Percentiles rank a stretch among this genome's conserved stretches.
Evolutionary conservation across 768 basidiomycete species (phyloP).

Genomic region (Boletus vermiculosoides): DNA sequence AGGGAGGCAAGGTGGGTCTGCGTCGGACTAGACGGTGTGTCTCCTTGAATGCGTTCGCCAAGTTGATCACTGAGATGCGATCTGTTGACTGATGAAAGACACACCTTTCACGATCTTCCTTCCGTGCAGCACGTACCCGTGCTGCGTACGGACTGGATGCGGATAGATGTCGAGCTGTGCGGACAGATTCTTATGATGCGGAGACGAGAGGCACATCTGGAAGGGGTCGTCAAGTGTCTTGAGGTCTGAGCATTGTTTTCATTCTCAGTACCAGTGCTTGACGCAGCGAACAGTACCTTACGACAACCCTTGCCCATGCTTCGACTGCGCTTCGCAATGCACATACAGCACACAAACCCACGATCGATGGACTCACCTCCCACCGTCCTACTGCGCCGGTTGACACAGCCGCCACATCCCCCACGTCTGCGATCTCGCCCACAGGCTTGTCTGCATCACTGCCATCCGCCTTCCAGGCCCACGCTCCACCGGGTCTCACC

Average conservation of each 20-base stretch:
- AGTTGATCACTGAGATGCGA: not conserved
- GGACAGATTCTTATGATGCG: constrained; percentile 70
- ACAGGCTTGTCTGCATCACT: not conserved
- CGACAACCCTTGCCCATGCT: constrained; percentile 49
- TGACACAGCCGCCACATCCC: not conserved
- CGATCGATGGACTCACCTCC: constrained; percentile 45
- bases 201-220: constrained; percentile 65
- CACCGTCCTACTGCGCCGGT: constrained; percentile 7
- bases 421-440: not conserved
- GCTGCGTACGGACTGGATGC: constrained; percentile 63
- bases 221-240: constrained; percentile 59
- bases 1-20: constrained; percentile 8
- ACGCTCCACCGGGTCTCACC: constrained; percentile 9
- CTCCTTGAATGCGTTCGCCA: not conserved
- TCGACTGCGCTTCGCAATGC: constrained; percentile 59
- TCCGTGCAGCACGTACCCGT: constrained; percentile 49
- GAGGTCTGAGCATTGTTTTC: constrained; percentile 38
- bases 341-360: constrained; percentile 50
- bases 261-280: constrained; percentile 7
- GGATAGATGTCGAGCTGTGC: constrained; percentile 75
- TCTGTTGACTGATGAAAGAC: constrained; percentile 37
- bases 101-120: constrained; percentile 64
- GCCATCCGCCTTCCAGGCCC: constrained; percentile 2
- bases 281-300: constrained; percentile 42
- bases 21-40: constrained; percentile 30